phyloP scores from a whole-genome alignment of 306 rosid genomes.

The Gillenia trifoliata region DNA sequence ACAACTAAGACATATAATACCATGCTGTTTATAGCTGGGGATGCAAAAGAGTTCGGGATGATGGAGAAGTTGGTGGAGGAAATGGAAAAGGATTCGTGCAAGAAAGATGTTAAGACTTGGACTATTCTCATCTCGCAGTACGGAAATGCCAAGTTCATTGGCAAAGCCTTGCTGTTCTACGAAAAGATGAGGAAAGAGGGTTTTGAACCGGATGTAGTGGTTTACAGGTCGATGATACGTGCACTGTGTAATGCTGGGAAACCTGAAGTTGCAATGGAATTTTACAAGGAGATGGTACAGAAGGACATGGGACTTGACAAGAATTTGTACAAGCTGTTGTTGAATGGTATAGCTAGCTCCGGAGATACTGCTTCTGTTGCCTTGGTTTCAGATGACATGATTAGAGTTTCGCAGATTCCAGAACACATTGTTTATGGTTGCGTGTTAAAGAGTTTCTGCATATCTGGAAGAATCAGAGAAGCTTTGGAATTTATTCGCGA shows the following conservation, averaged over 20 bases:
- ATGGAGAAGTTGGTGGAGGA: constrained; percentile 63
- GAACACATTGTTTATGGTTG: constrained; percentile 41
- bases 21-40: constrained; percentile 69
- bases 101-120: constrained; percentile 72
- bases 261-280: constrained; percentile 75
- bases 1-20: constrained; percentile 59
- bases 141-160: constrained; percentile 61
- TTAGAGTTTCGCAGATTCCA: constrained; percentile 42
- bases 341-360: constrained; percentile 54
- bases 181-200: constrained; percentile 58
- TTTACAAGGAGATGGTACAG: constrained; percentile 66
- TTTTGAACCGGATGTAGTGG: constrained; percentile 56
- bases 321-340: constrained; percentile 41
- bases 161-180: constrained; percentile 52
- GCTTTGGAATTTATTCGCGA: constrained; percentile 75
- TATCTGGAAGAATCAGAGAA: constrained; percentile 61
- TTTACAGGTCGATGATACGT: constrained; percentile 46
- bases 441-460: constrained; percentile 66
- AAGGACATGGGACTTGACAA: constrained; percentile 54
- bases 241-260: constrained; percentile 62
- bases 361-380: constrained; percentile 56
- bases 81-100: constrained; percentile 46
- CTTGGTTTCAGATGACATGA: constrained; percentile 63
- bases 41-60: constrained; percentile 57
- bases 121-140: constrained; percentile 65